phyloP scores from a whole-genome alignment of 2,329 filamentous ascomycete species.

The Cordyceps tenuipes region DNA sequence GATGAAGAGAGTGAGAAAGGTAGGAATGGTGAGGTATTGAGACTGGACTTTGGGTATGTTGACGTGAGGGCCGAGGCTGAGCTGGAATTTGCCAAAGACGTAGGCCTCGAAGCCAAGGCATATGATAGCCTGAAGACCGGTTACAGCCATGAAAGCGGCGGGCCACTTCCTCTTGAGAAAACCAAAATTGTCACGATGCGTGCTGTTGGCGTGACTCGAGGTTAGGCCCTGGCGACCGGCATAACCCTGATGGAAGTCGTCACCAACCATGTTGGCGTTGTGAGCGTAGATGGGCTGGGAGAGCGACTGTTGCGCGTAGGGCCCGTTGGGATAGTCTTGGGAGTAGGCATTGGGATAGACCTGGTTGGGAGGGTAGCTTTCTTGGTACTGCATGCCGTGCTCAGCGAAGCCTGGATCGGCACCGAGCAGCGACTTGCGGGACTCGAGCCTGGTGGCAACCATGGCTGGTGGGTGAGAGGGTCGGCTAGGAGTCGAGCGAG shows the following conservation, averaged over 20 bases:
- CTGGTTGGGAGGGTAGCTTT: constrained; percentile 14
- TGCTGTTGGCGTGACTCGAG: constrained; percentile 24
- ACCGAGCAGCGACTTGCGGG: constrained; percentile 32
- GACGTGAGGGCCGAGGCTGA: constrained; percentile 38
- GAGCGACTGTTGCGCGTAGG: constrained; percentile 19
- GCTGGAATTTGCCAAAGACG: constrained; percentile 81
- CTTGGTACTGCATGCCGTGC: constrained; percentile 18
- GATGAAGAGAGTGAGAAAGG: constrained; percentile 92
- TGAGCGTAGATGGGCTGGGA: constrained; percentile 22
- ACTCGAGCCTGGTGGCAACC: constrained; percentile 34
- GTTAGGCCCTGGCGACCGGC: constrained; percentile 30
- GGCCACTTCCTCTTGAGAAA: constrained; percentile 81
- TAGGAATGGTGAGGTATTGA: constrained; percentile 70
- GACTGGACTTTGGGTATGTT: constrained; percentile 35
- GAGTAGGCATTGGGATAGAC: constrained; percentile 20
- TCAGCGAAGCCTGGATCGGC: constrained; percentile 31
- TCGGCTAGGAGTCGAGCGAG: not conserved
- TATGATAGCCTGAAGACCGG: constrained; percentile 67
- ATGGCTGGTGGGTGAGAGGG: constrained; percentile 15
- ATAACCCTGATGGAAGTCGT: constrained; percentile 27
- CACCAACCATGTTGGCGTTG: constrained; percentile 20
- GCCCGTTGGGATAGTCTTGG: constrained; percentile 20
- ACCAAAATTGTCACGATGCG: constrained; percentile 44
- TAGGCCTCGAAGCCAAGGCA: constrained; percentile 83
- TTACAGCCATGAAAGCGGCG: constrained; percentile 70